Evolutionary conservation across 1,284 basidiomycete genomes (phyloP), one percentile per base, ranked within the genome.

Genomic region (Fomitopsis pinicola): DNA sequence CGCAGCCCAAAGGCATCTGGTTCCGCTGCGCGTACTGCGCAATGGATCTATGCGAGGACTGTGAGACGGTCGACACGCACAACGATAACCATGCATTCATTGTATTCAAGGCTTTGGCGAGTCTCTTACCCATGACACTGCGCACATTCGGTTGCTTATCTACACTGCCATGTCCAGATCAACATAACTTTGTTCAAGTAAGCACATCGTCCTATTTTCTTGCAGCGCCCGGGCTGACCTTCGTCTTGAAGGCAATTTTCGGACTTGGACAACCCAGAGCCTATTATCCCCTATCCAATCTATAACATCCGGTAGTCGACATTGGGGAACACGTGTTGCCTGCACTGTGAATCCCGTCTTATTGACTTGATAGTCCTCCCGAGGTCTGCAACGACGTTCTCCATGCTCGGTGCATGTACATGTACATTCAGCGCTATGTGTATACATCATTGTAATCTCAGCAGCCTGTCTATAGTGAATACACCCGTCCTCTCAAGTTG

Each of bases 11-110:
- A 28, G 94, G 94, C 8, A 84, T 85, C 64, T 97, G 94, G 94
- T 90, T 90, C 74, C 84, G 91, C 65, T 97, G 94, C 70, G 92
- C 86, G 2, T 93, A 94, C 71, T 97, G 94, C 70, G 81, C 83
- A 5, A 86, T 83, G 64, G 94, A 95, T 72, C 78, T 95, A 19
- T 95, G 94, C 74, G 85, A 87, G 59, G 81, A 82, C 38, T 95
- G 94, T 64, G 89, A 94, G 71, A 79, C 77, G 60, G 76, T 91
- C 35, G 91, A 92, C 66, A 89, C 88, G 46, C 94, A 96, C 70
- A 84, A 95, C 67, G 79, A 84, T 59, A 86, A 84, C 2, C 94
- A 96, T 71, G 78, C 92, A 45, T 96, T 95, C 74, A 79, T 94
- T 35, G 89, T 92, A 9, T 91, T 96, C 78, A 96, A 97, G 74